Evolutionary conservation across 2,329 filamentous ascomycete genomes (phyloP).

Genomic region (Fusarium nanum): DNA sequence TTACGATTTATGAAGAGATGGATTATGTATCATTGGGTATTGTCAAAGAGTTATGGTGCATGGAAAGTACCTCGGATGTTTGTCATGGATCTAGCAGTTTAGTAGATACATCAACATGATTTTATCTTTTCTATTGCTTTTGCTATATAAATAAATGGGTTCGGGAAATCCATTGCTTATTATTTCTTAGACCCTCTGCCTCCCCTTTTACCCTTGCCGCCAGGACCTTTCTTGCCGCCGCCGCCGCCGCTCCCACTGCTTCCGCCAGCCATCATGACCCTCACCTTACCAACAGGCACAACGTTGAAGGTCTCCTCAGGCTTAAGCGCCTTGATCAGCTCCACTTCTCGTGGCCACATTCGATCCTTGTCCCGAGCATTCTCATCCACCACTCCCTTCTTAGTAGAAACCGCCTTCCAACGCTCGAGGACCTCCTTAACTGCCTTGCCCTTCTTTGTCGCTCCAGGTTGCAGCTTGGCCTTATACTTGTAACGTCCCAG

Average conservation of each 20-base stretch:
- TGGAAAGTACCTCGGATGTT: slow-evolving; percentile 21
- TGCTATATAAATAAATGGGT: background rate
- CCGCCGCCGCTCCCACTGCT: slow-evolving; percentile 54
- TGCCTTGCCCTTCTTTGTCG: slow-evolving; percentile 93
- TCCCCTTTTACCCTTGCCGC: slow-evolving; percentile 52
- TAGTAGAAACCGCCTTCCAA: slow-evolving; percentile 76
- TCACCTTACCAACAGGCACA: slow-evolving; percentile 82
- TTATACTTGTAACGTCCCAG: slow-evolving; percentile 86
- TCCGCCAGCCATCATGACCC: slow-evolving; percentile 74
- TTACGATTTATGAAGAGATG: slow-evolving; percentile 21
- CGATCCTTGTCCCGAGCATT: slow-evolving; percentile 72
- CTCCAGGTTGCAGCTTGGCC: slow-evolving; percentile 90
- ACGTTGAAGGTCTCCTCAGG: slow-evolving; percentile 84
- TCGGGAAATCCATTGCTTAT: slow-evolving; percentile 5
- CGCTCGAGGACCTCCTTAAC: slow-evolving; percentile 88
- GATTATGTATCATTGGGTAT: slow-evolving; percentile 4
- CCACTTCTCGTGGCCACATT: slow-evolving; percentile 88
- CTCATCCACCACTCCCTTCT: slow-evolving; percentile 71
- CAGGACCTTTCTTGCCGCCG: slow-evolving; percentile 53
- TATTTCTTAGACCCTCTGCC: slow-evolving; percentile 59
- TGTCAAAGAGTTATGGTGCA: slow-evolving; percentile 1
- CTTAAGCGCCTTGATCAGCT: slow-evolving; percentile 83
- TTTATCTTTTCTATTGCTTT: slow-evolving; percentile 3
- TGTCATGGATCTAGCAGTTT: slow-evolving; percentile 17
- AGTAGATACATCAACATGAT: slow-evolving; percentile 19